Percentiles rank a stretch among this genome's conserved stretches.
phyloP scores from a whole-genome alignment of 768 basidiomycete genomes.

The Kwoniella dejecticola region DNA sequence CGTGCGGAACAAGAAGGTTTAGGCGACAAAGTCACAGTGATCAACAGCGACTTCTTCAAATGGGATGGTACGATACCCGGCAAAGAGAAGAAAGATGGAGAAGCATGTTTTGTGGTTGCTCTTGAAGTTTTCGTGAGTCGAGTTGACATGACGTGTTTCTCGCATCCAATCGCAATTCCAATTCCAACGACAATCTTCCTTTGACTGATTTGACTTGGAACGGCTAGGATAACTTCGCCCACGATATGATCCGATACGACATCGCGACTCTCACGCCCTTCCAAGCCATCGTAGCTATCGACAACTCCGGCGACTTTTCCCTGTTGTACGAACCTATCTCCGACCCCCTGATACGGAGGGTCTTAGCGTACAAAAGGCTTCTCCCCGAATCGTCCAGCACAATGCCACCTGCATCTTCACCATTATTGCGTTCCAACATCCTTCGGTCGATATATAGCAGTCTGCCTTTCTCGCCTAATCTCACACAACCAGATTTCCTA shows the following conservation, averaged over 20 bases:
- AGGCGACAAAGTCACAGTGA: conserved; percentile 57
- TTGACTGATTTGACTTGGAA: too few relatives aligned
- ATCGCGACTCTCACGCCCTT: conserved; percentile 74
- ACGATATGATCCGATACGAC: conserved; percentile 92
- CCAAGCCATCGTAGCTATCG: conserved; percentile 79
- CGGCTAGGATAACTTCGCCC: conserved; percentile 98
- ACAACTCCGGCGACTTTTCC: conserved; percentile 77
- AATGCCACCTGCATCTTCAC: conserved; percentile 60
- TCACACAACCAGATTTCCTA: conserved; percentile 83
- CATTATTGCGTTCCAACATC: conserved; percentile 41
- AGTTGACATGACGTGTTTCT: not conserved
- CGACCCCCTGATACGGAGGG: conserved; percentile 79
- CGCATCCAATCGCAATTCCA: too few relatives aligned
- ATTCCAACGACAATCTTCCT: too few relatives aligned
- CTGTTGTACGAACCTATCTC: conserved; percentile 78
- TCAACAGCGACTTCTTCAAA: conserved; percentile 63
- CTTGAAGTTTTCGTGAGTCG: conserved; percentile 87
- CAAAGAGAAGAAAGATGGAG: conserved; percentile 32
- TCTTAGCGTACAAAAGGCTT: conserved; percentile 66
- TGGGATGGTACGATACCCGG: conserved; percentile 56
- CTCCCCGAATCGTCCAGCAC: conserved; percentile 55
- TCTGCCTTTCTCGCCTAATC: conserved; percentile 87
- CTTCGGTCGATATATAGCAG: conserved; percentile 68
- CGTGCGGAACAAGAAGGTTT: conserved; percentile 47
- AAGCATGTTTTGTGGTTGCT: conserved; percentile 89